A percentile compares a stretch with the other conserved stretches of the same genome.
These are phyloP conservation scores for Rutstroemia sp. DNA, from an alignment of 2,329 filamentous ascomycete genomes.

Conservation along the genomic window DNA sequence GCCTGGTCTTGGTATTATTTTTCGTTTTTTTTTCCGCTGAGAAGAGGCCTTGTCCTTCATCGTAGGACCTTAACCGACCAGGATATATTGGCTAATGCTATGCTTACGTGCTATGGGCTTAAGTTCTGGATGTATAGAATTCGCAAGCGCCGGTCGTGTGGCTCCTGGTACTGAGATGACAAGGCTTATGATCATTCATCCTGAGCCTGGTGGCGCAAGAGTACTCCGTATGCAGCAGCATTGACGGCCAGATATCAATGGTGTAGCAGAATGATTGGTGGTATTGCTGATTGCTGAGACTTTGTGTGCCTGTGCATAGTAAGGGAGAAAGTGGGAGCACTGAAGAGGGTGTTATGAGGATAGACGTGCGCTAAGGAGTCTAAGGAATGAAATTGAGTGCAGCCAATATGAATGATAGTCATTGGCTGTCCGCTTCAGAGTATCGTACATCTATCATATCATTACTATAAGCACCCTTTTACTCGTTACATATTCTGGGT, in stretches of 20 bases:
- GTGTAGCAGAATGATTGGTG: slow-evolving; percentile 1
- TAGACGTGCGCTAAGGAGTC: background rate
- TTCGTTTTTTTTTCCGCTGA: background rate
- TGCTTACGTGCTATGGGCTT: slow-evolving; percentile 1
- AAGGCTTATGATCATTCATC: slow-evolving; percentile 8
- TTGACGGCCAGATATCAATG: background rate
- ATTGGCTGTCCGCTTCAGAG: too few relatives aligned
- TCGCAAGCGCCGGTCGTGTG: slow-evolving; percentile 2
- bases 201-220: slow-evolving; percentile 4
- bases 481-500: background rate
- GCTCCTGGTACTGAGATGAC: slow-evolving; percentile 1
- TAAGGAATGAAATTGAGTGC: background rate
- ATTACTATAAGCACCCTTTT: background rate
- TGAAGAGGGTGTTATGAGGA: background rate
- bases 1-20: background rate
- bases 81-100: slow-evolving; percentile 1
- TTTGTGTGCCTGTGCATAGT: background rate
- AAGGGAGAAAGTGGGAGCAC: background rate
- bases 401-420: background rate
- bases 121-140: background rate
- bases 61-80: background rate
- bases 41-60: background rate
- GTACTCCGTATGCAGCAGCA: slow-evolving; percentile 4
- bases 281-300: slow-evolving; percentile 7
- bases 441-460: background rate